Percentiles rank a stretch among this genome's conserved stretches.
phyloP scores from a whole-genome alignment of 1,139 yeast genomes.

The Insectozyma bohioensis region DNA sequence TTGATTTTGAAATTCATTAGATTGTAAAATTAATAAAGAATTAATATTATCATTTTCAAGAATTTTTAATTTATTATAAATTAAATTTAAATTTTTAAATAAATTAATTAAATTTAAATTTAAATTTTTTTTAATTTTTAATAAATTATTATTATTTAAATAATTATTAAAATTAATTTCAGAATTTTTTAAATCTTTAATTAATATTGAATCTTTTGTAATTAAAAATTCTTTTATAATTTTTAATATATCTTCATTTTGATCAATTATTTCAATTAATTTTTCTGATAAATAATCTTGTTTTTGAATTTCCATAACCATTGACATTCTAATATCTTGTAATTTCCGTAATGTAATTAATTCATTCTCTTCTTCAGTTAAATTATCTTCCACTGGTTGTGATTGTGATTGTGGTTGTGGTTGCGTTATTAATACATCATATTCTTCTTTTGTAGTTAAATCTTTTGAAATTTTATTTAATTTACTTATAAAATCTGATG shows the following conservation, averaged over 20 bases:
- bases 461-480: conserved; percentile 23
- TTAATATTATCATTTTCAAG: conserved; percentile 9
- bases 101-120: conserved; percentile 17
- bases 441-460: conserved; percentile 22
- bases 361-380: conserved; percentile 5
- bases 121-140: conserved; percentile 17
- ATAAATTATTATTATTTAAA: conserved; percentile 11
- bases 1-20: conserved; percentile 18
- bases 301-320: conserved; percentile 45
- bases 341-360: conserved; percentile 19
- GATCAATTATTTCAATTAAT: conserved; percentile 34
- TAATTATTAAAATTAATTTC: conserved; percentile 16
- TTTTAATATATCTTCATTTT: conserved; percentile 40
- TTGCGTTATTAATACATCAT: conserved; percentile 11
- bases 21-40: conserved; percentile 9
- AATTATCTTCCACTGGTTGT: conserved; percentile 1
- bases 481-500: conserved; percentile 20
- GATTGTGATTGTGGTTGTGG: conserved; percentile 1
- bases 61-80: conserved; percentile 13
- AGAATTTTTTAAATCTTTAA: conserved; percentile 14
- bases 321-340: conserved; percentile 34
- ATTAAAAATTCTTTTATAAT: conserved; percentile 40
- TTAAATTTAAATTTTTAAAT: conserved; percentile 11
- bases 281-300: conserved; percentile 39
- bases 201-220: conserved; percentile 19